Percentiles rank a stretch among this genome's conserved stretches.
These are phyloP conservation scores for Geotrichum australiense DNA, from an alignment of 1,139 yeast genomes.

Conservation along the genomic window DNA sequence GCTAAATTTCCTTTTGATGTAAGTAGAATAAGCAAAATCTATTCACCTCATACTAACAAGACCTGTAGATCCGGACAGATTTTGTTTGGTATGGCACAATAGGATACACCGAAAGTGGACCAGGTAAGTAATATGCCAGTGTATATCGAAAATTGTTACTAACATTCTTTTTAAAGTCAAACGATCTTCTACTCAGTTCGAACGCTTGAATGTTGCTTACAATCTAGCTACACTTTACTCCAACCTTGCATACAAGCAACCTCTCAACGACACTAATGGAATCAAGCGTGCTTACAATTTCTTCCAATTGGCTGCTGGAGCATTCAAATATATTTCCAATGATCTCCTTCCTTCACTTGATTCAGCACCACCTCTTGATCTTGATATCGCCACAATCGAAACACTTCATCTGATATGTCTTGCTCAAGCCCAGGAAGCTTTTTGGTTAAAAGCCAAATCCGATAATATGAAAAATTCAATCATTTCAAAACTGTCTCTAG, in stretches of 20 bases:
- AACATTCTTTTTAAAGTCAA: constrained; percentile 32
- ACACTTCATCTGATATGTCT: constrained; percentile 47
- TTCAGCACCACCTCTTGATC: constrained; percentile 38
- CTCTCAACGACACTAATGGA: constrained; percentile 42
- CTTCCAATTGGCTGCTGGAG: constrained; percentile 64
- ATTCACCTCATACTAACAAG: background rate
- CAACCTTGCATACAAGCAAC: constrained; percentile 40
- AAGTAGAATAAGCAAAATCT: constrained; percentile 17
- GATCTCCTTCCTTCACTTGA: constrained; percentile 26
- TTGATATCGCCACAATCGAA: constrained; percentile 40
- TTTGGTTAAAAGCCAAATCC: constrained; percentile 66
- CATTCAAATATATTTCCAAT: constrained; percentile 42
- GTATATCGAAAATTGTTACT: constrained; percentile 18
- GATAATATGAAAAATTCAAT: constrained; percentile 53
- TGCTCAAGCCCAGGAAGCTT: constrained; percentile 84
- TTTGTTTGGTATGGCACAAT: constrained; percentile 71
- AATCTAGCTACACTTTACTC: constrained; percentile 65
- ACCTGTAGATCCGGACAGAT: constrained; percentile 32
- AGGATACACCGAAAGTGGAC: constrained; percentile 46
- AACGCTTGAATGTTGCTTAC: constrained; percentile 54
- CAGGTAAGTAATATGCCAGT: constrained; percentile 19
- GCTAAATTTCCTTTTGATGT: constrained; percentile 42
- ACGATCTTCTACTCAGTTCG: constrained; percentile 46
- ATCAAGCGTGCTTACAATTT: constrained; percentile 55
- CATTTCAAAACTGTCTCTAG: constrained; percentile 57